Evolutionary conservation across 176 grass and related monocot genomes (phyloP), one percentile per base, ranked within the genome.

Genomic region (Oryza glaberrima): DNA sequence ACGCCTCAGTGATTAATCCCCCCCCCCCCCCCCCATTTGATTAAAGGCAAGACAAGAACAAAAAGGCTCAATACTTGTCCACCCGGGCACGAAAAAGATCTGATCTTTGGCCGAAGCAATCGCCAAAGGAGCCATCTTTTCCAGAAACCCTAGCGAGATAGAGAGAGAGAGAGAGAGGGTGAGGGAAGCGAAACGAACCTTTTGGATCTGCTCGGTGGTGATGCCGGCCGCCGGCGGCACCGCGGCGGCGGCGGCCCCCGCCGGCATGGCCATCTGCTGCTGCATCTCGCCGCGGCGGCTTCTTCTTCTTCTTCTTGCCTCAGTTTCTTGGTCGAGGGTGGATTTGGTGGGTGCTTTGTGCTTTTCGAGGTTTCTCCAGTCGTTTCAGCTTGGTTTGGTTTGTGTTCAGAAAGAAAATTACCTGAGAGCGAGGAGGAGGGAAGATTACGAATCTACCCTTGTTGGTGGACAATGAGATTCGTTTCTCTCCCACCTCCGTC

Each of bases 161-260:
- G 15, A 32, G 34, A 16, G 54, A 12, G 15, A 30, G 34, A 5
- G 41, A 2, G 9, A 15, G 47, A 5, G 47, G 47, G 16, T 1
- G 15, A 66, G 22, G 26, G 35, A 69, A 43, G 11, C 30, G 35
- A 36, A 36, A 36, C 26, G 70, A 75, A 97, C 94, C 92, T 97
- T 97, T 80, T 97, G 94, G 90, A 97, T 97, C 92, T 97, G 94
- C 82, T 97, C 94, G 63, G 94, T 97, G 76, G 94, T 94, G 81
- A 97, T 94, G 70, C 86, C 88, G 75, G 84, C 82, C 69, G 89
- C 72, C 65, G 87, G 78, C 5, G 88, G 82, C 70, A 40, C 84
- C 64, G 86, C 70, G 4, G 71, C 77, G 9, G 52, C 86, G 52
- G 76, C 73, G 74, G 85, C 30, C 70, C 63, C 76, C 77, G 79